These are phyloP conservation scores for Viola pubescens DNA, from an alignment of 441 rosid species.

Conservation along the genomic window DNA sequence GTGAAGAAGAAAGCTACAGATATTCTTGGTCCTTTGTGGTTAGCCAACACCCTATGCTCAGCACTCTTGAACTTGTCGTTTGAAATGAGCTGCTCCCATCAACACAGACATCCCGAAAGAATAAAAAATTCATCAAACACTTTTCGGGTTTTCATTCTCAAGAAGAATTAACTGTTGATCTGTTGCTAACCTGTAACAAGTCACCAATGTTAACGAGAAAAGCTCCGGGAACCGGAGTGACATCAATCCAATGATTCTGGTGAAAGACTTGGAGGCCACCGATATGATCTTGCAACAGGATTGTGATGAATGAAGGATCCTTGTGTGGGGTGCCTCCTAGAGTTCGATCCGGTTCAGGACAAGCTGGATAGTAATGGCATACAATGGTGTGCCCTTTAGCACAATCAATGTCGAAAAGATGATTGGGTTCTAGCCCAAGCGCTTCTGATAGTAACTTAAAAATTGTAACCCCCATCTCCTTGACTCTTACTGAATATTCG, in stretches of 20 bases:
- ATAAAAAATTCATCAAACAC: too few relatives aligned
- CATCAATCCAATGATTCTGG: background rate
- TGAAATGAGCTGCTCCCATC: background rate
- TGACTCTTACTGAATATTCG: background rate
- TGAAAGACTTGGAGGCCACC: too few relatives aligned
- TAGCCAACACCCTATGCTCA: conserved; percentile 3
- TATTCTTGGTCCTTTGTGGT: background rate
- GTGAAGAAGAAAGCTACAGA: background rate
- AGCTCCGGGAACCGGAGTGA: conserved; percentile 18
- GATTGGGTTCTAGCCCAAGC: background rate
- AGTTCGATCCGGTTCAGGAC: conserved; percentile 5
- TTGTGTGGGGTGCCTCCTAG: conserved; percentile 21
- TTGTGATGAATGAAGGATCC: conserved; percentile 21
- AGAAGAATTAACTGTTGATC: too few relatives aligned
- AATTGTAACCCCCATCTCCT: background rate
- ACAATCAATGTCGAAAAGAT: background rate
- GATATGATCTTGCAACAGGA: conserved; percentile 12
- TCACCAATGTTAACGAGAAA: conserved; percentile 2
- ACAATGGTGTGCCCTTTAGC: background rate
- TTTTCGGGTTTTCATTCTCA: too few relatives aligned
- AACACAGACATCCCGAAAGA: too few relatives aligned
- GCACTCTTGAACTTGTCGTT: background rate
- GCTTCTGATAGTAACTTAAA: background rate
- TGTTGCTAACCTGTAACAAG: background rate
- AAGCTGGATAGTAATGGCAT: conserved; percentile 1